Evolutionary conservation across 2,329 filamentous ascomycete species (phyloP).

Genomic region (Fulvia fulva): DNA sequence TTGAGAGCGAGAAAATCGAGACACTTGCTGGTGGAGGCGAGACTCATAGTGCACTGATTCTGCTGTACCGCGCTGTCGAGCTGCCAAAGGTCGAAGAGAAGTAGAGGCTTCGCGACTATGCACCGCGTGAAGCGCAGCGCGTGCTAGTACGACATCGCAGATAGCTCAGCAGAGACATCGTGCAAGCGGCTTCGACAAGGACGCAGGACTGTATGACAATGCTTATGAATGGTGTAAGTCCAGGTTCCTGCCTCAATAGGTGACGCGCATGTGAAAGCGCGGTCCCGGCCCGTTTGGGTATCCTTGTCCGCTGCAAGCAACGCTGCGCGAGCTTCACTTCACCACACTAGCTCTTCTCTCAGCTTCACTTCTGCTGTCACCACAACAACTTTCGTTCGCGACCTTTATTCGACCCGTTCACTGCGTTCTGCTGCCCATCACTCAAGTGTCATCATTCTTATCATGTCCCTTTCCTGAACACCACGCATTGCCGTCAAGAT

Average conservation of each 20-base stretch:
- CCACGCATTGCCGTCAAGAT: conserved; percentile 46
- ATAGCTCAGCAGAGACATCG: background rate
- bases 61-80: conserved; percentile 72
- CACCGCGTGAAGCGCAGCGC: too few species aligned
- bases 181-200: background rate
- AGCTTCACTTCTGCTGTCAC: background rate
- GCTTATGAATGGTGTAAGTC: background rate
- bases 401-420: background rate
- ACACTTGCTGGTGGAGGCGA: conserved; percentile 79
- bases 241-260: background rate
- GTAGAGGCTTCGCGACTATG: background rate
- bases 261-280: background rate
- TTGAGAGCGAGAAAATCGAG: conserved; percentile 85
- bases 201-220: too few species aligned
- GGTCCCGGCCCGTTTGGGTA: background rate
- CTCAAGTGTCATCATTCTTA: background rate
- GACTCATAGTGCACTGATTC: conserved; percentile 75
- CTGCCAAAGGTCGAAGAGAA: conserved; percentile 46
- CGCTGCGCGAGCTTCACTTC: background rate
- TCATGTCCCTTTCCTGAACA: background rate
- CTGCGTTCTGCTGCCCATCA: background rate
- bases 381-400: background rate
- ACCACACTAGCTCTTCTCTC: background rate
- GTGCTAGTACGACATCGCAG: background rate
- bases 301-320: background rate